Evolutionary conservation across 352 stramenopile genomes (phyloP).

Genomic region (Phytophthora cryptogea): DNA sequence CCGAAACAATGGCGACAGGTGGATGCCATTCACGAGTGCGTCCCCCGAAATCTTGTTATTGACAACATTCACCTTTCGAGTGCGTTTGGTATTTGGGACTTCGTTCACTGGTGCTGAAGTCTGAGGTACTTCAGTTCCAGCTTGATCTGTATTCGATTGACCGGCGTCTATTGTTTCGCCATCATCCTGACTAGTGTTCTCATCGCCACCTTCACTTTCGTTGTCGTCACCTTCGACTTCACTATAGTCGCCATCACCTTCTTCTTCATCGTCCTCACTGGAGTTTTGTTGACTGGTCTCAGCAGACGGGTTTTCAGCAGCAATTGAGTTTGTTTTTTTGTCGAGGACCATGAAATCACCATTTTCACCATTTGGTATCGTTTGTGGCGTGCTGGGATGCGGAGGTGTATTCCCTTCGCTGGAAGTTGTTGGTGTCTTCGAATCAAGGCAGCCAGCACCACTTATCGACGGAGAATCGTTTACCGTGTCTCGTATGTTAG

Average conservation of each 20-base stretch:
- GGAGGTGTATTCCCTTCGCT: background rate
- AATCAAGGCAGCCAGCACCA: background rate
- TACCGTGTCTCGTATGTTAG: conserved; percentile 6
- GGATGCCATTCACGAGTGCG: conserved; percentile 42
- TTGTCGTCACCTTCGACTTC: background rate
- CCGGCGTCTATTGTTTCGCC: background rate
- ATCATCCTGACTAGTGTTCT: background rate
- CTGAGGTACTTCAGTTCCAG: conserved; percentile 12
- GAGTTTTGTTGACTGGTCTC: background rate
- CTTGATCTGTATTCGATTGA: background rate
- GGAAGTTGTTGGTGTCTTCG: background rate
- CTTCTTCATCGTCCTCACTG: background rate
- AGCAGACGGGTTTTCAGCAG: background rate
- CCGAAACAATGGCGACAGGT: conserved; percentile 48
- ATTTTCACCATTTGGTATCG: background rate
- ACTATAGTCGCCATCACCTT: background rate
- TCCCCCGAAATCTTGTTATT: conserved; percentile 16
- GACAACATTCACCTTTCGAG: background rate
- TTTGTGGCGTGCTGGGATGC: background rate
- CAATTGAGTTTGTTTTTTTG: background rate
- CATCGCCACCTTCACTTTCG: background rate
- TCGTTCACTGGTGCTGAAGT: conserved; percentile 11
- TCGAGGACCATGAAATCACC: background rate
- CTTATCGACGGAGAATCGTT: background rate
- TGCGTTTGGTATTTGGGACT: background rate